phyloP scores from a whole-genome alignment of 352 stramenopile species.

The Aphanomyces stellatus region DNA sequence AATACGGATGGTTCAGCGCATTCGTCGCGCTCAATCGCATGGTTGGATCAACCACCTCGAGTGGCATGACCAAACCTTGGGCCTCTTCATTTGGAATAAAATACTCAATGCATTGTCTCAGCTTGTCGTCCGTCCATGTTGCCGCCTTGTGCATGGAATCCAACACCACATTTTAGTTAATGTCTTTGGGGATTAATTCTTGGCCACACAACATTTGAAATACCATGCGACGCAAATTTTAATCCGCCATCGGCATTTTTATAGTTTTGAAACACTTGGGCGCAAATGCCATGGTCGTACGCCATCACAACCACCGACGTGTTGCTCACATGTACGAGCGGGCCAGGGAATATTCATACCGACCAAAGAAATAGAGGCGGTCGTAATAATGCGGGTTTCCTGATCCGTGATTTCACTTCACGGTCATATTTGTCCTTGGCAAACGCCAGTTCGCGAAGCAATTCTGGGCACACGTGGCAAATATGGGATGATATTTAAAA shows the following conservation, averaged over 20 bases:
- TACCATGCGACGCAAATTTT: slow-evolving; percentile 19
- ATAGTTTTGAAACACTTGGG: too few species aligned
- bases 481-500: too few species aligned
- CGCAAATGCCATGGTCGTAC: too few species aligned
- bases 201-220: slow-evolving; percentile 17
- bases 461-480: too few species aligned
- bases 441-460: background rate
- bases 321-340: too few species aligned
- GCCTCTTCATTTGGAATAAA: slow-evolving; percentile 3
- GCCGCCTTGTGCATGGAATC: background rate
- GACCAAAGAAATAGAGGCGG: too few species aligned
- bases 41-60: slow-evolving; percentile 11
- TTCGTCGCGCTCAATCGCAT: too few species aligned
- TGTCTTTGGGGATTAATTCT: background rate
- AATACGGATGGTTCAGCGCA: too few species aligned
- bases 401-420: too few species aligned
- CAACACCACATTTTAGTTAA: slow-evolving; percentile 9
- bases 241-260: slow-evolving; percentile 17
- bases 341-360: too few species aligned
- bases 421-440: background rate
- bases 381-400: too few species aligned
- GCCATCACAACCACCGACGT: too few species aligned
- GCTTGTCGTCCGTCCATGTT: slow-evolving; percentile 16
- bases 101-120: background rate
- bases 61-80: slow-evolving; percentile 10